Evolutionary conservation across 2,329 filamentous ascomycete species (phyloP).

Genomic region (Myriosclerotinia duriaeana): DNA sequence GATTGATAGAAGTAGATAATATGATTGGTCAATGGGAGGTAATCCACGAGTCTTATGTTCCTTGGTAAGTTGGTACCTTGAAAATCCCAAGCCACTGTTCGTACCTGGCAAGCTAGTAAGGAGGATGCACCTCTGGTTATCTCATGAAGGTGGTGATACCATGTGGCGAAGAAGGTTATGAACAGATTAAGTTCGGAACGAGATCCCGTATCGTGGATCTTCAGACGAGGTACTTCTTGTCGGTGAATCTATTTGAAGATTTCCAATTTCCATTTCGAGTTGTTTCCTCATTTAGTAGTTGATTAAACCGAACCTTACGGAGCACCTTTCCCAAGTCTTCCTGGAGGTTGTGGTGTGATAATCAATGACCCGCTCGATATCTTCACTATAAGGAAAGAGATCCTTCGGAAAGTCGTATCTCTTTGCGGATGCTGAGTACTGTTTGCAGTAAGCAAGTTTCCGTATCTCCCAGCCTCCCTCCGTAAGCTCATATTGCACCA

Average conservation of each 20-base stretch:
- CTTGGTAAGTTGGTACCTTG: conserved; percentile 12
- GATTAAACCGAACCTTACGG: not conserved
- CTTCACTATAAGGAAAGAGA: not conserved
- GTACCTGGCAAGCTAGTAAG: conserved; percentile 2
- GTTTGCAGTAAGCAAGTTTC: no score
- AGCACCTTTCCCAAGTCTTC: not conserved
- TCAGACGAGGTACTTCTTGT: not conserved
- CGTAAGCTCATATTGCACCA: no score
- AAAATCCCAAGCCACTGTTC: not conserved
- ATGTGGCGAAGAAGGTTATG: conserved; percentile 9
- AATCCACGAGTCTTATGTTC: not conserved
- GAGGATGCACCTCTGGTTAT: not conserved
- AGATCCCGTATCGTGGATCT: not conserved
- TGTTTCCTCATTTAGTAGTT: not conserved
- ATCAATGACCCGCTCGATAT: not conserved
- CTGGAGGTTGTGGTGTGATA: not conserved
- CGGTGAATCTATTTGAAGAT: not conserved
- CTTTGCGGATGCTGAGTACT: not conserved
- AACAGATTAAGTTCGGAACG: not conserved
- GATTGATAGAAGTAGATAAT: not conserved
- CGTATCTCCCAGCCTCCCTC: no score
- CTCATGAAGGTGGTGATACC: not conserved
- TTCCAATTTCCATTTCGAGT: no score
- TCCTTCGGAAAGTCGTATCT: not conserved
- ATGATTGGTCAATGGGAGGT: not conserved